These are phyloP conservation scores for Candida corydali DNA, from an alignment of 805 yeast genomes.

Conservation along the genomic window DNA sequence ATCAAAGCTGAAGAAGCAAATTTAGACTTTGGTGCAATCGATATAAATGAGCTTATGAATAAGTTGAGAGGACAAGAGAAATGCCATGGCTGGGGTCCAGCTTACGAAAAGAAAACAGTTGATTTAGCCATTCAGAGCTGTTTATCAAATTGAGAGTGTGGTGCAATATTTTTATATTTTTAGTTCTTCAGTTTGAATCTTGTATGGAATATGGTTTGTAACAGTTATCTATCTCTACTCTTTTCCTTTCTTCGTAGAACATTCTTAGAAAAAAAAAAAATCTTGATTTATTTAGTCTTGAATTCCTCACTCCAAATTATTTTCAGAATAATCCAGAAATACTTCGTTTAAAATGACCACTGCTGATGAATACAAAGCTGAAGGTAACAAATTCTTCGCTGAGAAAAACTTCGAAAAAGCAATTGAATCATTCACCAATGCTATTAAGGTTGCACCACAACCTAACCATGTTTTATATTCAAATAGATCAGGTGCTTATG, in stretches of 20 bases:
- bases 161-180: background rate
- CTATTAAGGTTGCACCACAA: slow-evolving; percentile 72
- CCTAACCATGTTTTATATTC: slow-evolving; percentile 94
- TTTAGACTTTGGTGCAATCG: slow-evolving; percentile 44
- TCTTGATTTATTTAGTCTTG: too few species aligned
- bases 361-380: slow-evolving; percentile 78
- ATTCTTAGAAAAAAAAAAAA: slow-evolving; percentile 4
- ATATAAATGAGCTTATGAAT: slow-evolving; percentile 55
- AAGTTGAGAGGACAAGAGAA: slow-evolving; percentile 61
- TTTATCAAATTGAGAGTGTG: slow-evolving; percentile 1
- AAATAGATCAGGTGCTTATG: slow-evolving; percentile 88
- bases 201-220: too few species aligned
- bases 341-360: slow-evolving; percentile 38
- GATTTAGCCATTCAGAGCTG: slow-evolving; percentile 18
- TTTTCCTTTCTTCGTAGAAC: slow-evolving; percentile 4
- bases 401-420: slow-evolving; percentile 83
- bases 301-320: too few species aligned
- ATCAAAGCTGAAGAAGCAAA: slow-evolving; percentile 44
- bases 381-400: slow-evolving; percentile 90
- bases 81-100: slow-evolving; percentile 81
- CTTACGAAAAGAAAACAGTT: slow-evolving; percentile 46
- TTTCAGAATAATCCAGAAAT: too few species aligned
- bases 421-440: slow-evolving; percentile 74
- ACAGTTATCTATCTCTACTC: too few species aligned
- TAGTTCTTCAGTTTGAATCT: background rate